Conservation (phyloP, 2,329 filamentous ascomycete species). For the Trichoderma atrobrunneum region DNA sequence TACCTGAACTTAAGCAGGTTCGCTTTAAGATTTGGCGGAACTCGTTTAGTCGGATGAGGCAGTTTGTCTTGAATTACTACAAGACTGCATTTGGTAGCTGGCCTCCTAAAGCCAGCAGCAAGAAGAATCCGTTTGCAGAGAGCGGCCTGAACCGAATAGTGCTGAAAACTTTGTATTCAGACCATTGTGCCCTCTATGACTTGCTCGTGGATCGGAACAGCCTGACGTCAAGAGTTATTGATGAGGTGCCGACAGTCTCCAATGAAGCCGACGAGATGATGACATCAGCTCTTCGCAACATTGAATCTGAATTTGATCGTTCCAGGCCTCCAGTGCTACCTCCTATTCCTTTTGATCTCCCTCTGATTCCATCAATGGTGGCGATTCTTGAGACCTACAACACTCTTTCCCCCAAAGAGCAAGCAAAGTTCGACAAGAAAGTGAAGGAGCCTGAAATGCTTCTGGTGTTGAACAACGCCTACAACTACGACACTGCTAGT, state of each 20-base stretch:
- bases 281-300: constrained; percentile 68
- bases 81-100: constrained; percentile 63
- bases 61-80: constrained; percentile 67
- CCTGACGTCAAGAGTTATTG: constrained; percentile 74
- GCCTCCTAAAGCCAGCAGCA: constrained; percentile 88
- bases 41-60: constrained; percentile 71
- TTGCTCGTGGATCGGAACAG: constrained; percentile 76
- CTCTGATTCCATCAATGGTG: constrained; percentile 69
- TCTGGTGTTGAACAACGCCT: constrained; percentile 73
- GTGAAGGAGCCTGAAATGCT: constrained; percentile 77
- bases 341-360: constrained; percentile 85
- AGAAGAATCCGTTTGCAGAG: constrained; percentile 86
- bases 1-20: constrained; percentile 71
- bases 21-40: constrained; percentile 82
- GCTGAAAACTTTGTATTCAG: constrained; percentile 76
- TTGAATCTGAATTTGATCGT: constrained; percentile 84
- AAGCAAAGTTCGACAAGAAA: constrained; percentile 67
- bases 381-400: constrained; percentile 63
- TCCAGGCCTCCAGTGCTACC: constrained; percentile 87
- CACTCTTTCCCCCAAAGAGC: constrained; percentile 67
- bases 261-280: constrained; percentile 59
- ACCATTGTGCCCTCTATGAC: constrained; percentile 85
- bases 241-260: constrained; percentile 58
- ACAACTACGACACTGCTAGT: constrained; percentile 70
- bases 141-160: constrained; percentile 83